These are phyloP conservation scores for Allantophomopsis cytisporea DNA, from an alignment of 2,329 filamentous ascomycete species.

Conservation along the genomic window DNA sequence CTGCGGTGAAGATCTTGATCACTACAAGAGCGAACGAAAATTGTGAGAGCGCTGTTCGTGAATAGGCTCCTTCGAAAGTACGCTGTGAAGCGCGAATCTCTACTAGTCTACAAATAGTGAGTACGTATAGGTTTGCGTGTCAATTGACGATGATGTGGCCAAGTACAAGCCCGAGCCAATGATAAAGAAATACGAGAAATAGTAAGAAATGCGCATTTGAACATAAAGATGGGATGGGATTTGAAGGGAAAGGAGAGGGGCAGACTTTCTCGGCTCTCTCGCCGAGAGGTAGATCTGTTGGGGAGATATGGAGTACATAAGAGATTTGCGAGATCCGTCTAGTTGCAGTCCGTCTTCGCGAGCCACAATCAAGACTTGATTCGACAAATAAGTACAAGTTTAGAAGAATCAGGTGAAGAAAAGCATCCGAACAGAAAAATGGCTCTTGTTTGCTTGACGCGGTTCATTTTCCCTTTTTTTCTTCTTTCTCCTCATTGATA, in stretches of 20 bases:
- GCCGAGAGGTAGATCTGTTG: not conserved
- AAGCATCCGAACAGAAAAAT: not conserved
- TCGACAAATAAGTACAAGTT: not conserved
- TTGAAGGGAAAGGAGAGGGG: not conserved
- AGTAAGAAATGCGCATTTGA: not conserved
- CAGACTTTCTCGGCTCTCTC: not conserved
- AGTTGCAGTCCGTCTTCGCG: too few relatives aligned
- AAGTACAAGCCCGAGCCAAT: not conserved
- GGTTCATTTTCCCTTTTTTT: not conserved
- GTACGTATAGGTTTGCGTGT: not conserved
- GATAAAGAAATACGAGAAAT: not conserved
- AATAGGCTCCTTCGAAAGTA: slow-evolving; percentile 94
- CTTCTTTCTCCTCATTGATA: not conserved
- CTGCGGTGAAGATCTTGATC: slow-evolving; percentile 88
- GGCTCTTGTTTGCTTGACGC: not conserved
- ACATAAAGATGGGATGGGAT: not conserved
- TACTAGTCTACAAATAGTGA: slow-evolving; percentile 41
- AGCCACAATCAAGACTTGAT: too few relatives aligned
- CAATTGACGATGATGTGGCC: not conserved
- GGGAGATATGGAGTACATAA: too few relatives aligned
- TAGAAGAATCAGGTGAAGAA: not conserved
- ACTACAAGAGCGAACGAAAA: slow-evolving; percentile 93
- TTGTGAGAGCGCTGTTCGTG: slow-evolving; percentile 85
- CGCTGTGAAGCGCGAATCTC: slow-evolving; percentile 91
- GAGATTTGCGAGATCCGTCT: too few relatives aligned